These are phyloP conservation scores for Aspergillus sp. DNA, from an alignment of 2,329 filamentous ascomycete species.

Conservation along the genomic window DNA sequence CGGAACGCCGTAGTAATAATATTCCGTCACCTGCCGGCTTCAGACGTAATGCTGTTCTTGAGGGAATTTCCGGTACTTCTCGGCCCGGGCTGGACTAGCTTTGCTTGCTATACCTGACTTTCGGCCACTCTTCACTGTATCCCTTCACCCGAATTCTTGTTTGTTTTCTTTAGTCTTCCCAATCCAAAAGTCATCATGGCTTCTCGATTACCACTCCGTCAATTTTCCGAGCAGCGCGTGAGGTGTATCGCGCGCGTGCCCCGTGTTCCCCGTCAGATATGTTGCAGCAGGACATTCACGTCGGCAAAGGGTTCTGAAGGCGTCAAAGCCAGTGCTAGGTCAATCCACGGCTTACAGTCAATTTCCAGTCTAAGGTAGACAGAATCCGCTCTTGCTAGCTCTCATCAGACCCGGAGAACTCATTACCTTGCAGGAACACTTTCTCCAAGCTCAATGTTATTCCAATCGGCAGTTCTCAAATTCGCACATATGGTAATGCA, in stretches of 20 bases:
- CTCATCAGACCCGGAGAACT: neutral
- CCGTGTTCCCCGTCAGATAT: conserved; percentile 31
- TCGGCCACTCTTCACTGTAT: conserved; percentile 22
- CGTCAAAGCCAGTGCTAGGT: conserved; percentile 11
- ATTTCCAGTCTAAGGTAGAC: conserved; percentile 32
- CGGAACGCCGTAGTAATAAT: conserved; percentile 40
- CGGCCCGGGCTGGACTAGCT: conserved; percentile 31
- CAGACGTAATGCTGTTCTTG: conserved; percentile 24
- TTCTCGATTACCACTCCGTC: conserved; percentile 44
- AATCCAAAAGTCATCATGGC: conserved; percentile 35
- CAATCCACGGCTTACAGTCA: conserved; percentile 32
- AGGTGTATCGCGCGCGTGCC: conserved; percentile 34
- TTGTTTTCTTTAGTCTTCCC: neutral
- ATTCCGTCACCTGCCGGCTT: conserved; percentile 35
- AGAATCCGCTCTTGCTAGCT: neutral
- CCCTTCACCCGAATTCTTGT: conserved; percentile 3
- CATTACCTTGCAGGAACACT: conserved; percentile 17
- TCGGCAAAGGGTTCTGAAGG: conserved; percentile 28
- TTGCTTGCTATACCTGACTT: conserved; percentile 21
- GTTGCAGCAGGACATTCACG: conserved; percentile 34
- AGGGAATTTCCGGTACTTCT: conserved; percentile 36
- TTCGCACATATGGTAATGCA: conserved; percentile 42
- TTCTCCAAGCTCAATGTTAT: conserved; percentile 29
- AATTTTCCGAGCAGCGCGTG: conserved; percentile 39
- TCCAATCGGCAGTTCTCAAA: conserved; percentile 35